Conservation (phyloP, 768 basidiomycete species). For the Suillus subluteus region DNA sequence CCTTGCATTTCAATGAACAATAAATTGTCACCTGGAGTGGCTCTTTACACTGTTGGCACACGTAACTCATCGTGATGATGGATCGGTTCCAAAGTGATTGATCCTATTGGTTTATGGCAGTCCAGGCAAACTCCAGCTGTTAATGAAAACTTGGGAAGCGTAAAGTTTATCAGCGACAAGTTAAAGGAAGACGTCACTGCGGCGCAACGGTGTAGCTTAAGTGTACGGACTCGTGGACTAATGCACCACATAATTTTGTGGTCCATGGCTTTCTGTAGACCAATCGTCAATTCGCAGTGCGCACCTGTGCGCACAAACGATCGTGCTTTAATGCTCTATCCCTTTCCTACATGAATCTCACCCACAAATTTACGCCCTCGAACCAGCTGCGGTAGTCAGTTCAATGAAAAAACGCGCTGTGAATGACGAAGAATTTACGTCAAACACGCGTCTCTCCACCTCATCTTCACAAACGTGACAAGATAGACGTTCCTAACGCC, state of each 20-base stretch:
- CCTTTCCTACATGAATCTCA: background rate
- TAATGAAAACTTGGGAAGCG: background rate
- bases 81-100: background rate
- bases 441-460: conserved; percentile 19
- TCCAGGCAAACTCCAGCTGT: background rate
- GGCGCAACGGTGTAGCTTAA: background rate
- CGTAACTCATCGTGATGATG: conserved; percentile 44
- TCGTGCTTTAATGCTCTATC: background rate
- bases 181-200: background rate
- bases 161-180: background rate
- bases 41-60: conserved; percentile 92
- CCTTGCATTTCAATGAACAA: conserved; percentile 8
- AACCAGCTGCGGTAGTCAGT: conserved; percentile 40
- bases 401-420: conserved; percentile 23
- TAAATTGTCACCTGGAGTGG: conserved; percentile 68
- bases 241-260: background rate
- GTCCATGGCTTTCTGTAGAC: background rate
- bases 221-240: background rate
- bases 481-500: background rate
- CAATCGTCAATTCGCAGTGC: background rate
- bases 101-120: background rate
- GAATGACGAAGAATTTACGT: conserved; percentile 13
- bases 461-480: background rate
- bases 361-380: background rate
- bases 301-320: background rate